Evolutionary conservation across 768 basidiomycete genomes (phyloP), one percentile per base, ranked within the genome.

Genomic region (Boletus edulis): DNA sequence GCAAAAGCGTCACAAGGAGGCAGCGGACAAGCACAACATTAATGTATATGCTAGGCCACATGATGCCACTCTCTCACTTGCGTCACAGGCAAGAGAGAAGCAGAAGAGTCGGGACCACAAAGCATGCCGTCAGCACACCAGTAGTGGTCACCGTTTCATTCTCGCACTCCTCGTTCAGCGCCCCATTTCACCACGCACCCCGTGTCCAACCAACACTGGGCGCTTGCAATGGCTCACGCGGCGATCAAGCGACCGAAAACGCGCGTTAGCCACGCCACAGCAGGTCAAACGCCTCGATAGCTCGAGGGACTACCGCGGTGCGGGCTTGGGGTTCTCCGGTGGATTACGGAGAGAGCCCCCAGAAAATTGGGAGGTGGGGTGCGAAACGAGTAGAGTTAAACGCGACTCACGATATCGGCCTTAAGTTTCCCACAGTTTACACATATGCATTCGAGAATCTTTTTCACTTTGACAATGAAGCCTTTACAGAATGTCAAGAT

Each of bases 381-480:
- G 77, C 89, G 84, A 91, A 92, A 90, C 88, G 88, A 92, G 88
- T 83, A 85, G 82, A 84, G 82, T 83, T 76, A 77, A 83, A 81
- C 76, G 65, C 76, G 73, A 93, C 94, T 92, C 86, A 97, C 94
- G 81, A 86, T 87, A 76, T 98, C 93, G 60, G 91, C 92, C 81
- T 97, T 98, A 63, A 98, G 81, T 75, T 91, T 95, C 71, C 97
- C 97, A 73, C 97, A 99, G 70, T 96, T 95, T 63, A 96, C 91
- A 80, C 97, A 99, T 62, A 99, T 93, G 76, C 89, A 90, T 80
- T 99, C 97, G 78, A 98, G 75, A 69, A 99, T 97, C 81, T 99
- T 98, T 81, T 99, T 99, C 73, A 98, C 94, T 85, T 98, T 98
- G 73, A 91, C 81, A 66, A 98, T 87, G 76, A 99, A 99, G 50